Base-by-base conservation (phyloP, 78 protist genomes). In the Pirum gemmata region DNA sequence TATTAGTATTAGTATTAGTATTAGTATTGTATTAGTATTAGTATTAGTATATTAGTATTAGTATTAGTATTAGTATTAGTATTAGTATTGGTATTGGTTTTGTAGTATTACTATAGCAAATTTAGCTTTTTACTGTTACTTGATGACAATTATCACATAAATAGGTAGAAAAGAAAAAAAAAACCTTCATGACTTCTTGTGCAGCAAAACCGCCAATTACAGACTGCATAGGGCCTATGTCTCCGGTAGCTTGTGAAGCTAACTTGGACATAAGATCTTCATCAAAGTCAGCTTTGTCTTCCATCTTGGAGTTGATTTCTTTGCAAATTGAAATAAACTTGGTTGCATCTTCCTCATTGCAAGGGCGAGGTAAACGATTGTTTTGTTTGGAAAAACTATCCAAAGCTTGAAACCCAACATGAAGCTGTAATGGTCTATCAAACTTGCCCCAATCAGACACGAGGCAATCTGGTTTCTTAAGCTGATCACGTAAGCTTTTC, bases 81-180 rank as follows among this genome's bases (percentile, higher is more conserved):
- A n/a, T n/a, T n/a, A 95, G 87, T 89, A 95, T 38, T 96, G 83
- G 78, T 89, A 89, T 91, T 97, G 99, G 27, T 0, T 1, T 77
- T 97, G 29, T 41, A 99, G 99, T 29, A 33, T 83, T 92, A 93
- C 96, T 93, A 97, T 98, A 83, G 96, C 97, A 33, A 95, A 77
- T 91, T 89, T 82, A 0, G 98, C 98, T 36, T 1, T n/a, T n/a
- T n/a, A n/a, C n/a, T n/a, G n/a, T n/a, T n/a, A n/a, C n/a, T n/a
- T n/a, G n/a, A n/a, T n/a, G n/a, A n/a, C n/a, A n/a, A n/a, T n/a
- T n/a, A n/a, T n/a, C n/a, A n/a, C n/a, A n/a, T n/a, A n/a, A n/a
- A n/a, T n/a, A n/a, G n/a, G n/a, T n/a, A n/a, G n/a, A n/a, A n/a
- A n/a, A n/a, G n/a, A n/a, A n/a, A n/a, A n/a, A n/a, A n/a, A n/a